These are phyloP conservation scores for Podospora conica DNA, from an alignment of 495 filamentous ascomycete species.

Conservation along the genomic window DNA sequence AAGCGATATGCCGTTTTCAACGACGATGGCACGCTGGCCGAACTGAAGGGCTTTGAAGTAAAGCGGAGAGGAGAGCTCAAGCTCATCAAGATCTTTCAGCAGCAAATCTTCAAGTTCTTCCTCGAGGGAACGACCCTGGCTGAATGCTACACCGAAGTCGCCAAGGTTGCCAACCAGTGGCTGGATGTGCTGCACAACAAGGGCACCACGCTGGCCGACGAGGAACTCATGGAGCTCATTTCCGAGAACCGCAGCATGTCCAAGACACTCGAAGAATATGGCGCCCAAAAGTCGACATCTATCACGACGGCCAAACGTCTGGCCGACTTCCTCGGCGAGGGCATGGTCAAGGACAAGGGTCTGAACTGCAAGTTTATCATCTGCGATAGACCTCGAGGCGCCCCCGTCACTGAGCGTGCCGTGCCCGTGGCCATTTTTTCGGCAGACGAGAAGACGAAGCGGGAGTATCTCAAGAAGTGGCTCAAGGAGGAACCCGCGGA, in stretches of 20 bases:
- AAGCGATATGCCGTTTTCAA: constrained; percentile 99
- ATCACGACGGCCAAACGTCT: constrained; percentile 96
- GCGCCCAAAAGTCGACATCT: constrained; percentile 89
- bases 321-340: constrained; percentile 92
- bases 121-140: constrained; percentile 77
- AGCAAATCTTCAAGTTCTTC: constrained; percentile 99
- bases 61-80: constrained; percentile 98
- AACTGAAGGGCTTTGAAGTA: constrained; percentile 96
- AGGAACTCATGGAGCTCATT: constrained; percentile 97
- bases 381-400: constrained; percentile 74
- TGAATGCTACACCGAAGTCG: constrained; percentile 88
- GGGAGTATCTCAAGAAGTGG: constrained; percentile 90
- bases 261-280: constrained; percentile 95
- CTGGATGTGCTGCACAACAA: constrained; percentile 86
- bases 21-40: constrained; percentile 91
- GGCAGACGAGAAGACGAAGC: constrained; percentile 78
- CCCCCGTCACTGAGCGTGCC: constrained; percentile 90
- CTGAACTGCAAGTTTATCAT: constrained; percentile 99
- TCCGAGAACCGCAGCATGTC: constrained; percentile 97
- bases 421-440: constrained; percentile 97
- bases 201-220: constrained; percentile 82
- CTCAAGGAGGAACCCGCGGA: constrained; percentile 87
- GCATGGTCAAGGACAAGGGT: constrained; percentile 99
- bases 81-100: constrained; percentile 99
- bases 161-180: constrained; percentile 94